Conservation (phyloP, 192 early-diverging fungal species). For the Gryganskiella cystojenkinii region DNA sequence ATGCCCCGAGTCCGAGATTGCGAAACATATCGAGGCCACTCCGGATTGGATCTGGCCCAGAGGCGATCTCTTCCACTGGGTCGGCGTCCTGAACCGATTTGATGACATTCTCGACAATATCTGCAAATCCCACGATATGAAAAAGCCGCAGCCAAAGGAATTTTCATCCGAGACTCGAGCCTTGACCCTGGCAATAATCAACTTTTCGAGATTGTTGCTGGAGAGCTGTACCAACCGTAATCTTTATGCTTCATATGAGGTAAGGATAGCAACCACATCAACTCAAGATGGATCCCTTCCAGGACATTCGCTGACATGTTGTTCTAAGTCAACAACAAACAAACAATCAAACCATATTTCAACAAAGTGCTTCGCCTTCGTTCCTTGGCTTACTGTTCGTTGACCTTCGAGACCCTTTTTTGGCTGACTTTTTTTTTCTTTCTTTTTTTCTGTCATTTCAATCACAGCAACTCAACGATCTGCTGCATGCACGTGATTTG, state of each 20-base stretch:
- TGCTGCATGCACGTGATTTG: slow-evolving; percentile 84
- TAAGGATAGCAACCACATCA: slow-evolving; percentile 55
- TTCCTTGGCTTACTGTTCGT: background rate
- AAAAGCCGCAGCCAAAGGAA: slow-evolving; percentile 68
- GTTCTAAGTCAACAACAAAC: no score
- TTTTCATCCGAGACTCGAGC: slow-evolving; percentile 67
- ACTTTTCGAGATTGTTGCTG: slow-evolving; percentile 84
- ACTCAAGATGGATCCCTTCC: no score
- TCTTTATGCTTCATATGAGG: slow-evolving; percentile 93
- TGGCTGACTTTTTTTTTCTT: background rate
- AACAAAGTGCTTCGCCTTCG: background rate
- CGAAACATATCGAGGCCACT: slow-evolving; percentile 57
- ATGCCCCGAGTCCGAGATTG: slow-evolving; percentile 67
- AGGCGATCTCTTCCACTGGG: slow-evolving; percentile 97
- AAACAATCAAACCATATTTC: no score
- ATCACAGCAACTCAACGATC: slow-evolving; percentile 78
- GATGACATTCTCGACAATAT: slow-evolving; percentile 81
- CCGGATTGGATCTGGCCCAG: slow-evolving; percentile 83
- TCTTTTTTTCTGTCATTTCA: background rate
- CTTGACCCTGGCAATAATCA: slow-evolving; percentile 73
- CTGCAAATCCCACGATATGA: slow-evolving; percentile 72
- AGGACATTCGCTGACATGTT: no score
- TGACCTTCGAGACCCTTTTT: background rate
- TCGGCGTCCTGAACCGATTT: slow-evolving; percentile 92
- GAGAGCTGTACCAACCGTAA: slow-evolving; percentile 97